Percentiles rank a stretch among this genome's conserved stretches.
Evolutionary conservation across 106 monocot species (phyloP).

Genomic region (Platanthera guangdongensis): DNA sequence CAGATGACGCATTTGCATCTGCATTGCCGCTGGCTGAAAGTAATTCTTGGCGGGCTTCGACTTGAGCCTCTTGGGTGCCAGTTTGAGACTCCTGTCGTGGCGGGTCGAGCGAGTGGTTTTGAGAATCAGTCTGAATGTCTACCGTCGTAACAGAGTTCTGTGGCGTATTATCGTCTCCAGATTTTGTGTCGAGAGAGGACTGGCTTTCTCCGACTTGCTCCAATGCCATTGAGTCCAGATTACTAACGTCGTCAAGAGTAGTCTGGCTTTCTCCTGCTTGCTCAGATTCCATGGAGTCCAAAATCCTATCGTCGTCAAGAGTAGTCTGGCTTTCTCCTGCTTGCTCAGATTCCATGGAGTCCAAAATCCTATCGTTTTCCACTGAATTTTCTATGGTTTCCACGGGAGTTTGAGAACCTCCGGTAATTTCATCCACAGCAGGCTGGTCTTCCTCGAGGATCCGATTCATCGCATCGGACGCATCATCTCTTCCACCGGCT

Average conservation of each 20-base stretch:
- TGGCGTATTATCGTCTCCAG: not conserved
- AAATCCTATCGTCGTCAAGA: not conserved
- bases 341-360: not conserved
- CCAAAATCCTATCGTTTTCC: not conserved
- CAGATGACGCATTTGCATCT: not conserved
- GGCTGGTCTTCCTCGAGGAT: not conserved
- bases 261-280: not conserved
- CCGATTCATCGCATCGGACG: not conserved
- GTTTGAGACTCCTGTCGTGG: no score
- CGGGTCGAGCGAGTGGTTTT: no score
- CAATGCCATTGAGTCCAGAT: not conserved
- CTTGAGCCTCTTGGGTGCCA: no score
- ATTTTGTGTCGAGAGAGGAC: not conserved
- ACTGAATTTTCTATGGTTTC: conserved; percentile 7
- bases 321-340: not conserved
- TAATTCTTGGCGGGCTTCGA: not conserved
- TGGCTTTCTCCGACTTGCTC: not conserved
- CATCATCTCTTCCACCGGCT: not conserved
- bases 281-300: not conserved
- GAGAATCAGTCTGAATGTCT: conserved; percentile 1
- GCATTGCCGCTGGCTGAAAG: not conserved
- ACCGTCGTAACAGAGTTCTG: not conserved
- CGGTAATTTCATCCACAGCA: not conserved
- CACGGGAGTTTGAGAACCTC: not conserved
- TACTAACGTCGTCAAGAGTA: not conserved